Evolutionary conservation across 1,284 basidiomycete species (phyloP).

Genomic region (Xerocomus amazonicus): DNA sequence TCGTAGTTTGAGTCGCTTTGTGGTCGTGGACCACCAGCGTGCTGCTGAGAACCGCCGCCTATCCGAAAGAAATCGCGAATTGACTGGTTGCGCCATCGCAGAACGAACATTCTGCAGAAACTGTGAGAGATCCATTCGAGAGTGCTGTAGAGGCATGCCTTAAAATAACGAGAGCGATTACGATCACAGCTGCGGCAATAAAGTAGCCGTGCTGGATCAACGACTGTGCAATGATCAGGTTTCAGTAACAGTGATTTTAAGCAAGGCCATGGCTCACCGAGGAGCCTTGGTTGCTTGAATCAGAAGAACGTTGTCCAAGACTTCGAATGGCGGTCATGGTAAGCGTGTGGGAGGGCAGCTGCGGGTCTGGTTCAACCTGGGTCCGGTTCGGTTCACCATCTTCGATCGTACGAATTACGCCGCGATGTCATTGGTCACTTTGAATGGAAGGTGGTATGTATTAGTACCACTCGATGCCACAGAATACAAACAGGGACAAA

Average conservation of each 20-base stretch:
- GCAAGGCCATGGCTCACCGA: slow-evolving; percentile 17
- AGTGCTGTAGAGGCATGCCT: slow-evolving; percentile 14
- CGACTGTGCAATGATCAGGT: slow-evolving; percentile 15
- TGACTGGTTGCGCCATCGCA: slow-evolving; percentile 22
- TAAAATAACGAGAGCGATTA: slow-evolving; percentile 18
- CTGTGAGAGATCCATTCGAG: not conserved
- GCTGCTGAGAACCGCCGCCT: not conserved
- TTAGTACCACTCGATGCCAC: slow-evolving; percentile 24
- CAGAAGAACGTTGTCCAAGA: slow-evolving; percentile 3
- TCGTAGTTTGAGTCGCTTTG: not conserved
- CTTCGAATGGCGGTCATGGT: slow-evolving; percentile 11
- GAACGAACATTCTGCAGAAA: slow-evolving; percentile 17
- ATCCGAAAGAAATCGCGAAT: slow-evolving; percentile 23
- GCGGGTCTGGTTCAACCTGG: slow-evolving; percentile 1
- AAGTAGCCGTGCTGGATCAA: slow-evolving; percentile 24
- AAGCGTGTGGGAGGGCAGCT: not conserved
- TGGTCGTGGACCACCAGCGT: slow-evolving; percentile 3
- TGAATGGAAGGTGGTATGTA: not conserved
- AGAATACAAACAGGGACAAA: slow-evolving; percentile 18
- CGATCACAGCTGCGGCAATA: slow-evolving; percentile 14
- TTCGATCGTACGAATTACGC: no score
- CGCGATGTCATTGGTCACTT: not conserved
- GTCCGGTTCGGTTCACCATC: no score
- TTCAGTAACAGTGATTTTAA: not conserved
- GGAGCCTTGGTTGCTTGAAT: not conserved